Evolutionary conservation across 2,329 filamentous ascomycete species (phyloP).

Genomic region (Aciculosporium take): DNA sequence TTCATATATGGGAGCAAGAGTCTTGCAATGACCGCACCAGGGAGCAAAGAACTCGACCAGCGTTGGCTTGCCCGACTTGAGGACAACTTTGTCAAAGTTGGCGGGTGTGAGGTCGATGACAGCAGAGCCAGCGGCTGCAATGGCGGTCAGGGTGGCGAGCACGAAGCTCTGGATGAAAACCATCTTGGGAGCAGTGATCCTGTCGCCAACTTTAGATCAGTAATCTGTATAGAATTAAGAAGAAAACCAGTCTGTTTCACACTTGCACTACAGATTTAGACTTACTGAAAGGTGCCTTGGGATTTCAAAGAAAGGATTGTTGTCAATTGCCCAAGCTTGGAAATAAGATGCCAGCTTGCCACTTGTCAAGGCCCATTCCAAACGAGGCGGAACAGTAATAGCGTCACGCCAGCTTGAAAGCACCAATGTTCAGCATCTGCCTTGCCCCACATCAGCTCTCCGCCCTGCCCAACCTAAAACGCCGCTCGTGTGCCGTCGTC

Average conservation of each 20-base stretch:
- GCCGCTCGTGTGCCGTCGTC: not conserved
- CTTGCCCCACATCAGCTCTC: too few relatives aligned
- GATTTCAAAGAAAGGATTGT: too few relatives aligned
- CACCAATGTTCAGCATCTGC: too few relatives aligned
- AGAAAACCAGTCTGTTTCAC: too few relatives aligned
- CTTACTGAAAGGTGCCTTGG: too few relatives aligned
- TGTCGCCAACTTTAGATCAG: too few relatives aligned
- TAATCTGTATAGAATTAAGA: too few relatives aligned
- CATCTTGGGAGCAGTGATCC: too few relatives aligned
- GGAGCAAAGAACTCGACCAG: conserved; percentile 97
- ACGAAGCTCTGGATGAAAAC: conserved; percentile 47
- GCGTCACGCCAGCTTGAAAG: too few relatives aligned
- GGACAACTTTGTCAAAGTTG: conserved; percentile 85
- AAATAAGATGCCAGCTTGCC: not conserved
- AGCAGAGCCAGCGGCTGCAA: conserved; percentile 56
- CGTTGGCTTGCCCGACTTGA: conserved; percentile 85
- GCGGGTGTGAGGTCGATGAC: conserved; percentile 78
- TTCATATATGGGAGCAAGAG: conserved; percentile 84
- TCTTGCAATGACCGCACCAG: conserved; percentile 99
- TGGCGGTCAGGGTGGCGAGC: conserved; percentile 39
- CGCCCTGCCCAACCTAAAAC: conserved; percentile 4
- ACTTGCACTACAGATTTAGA: too few relatives aligned
- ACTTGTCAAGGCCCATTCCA: not conserved
- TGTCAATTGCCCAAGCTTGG: too few relatives aligned
- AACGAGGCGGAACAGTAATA: not conserved